phyloP scores from a whole-genome alignment of 306 rosid species.

The Prosopis cineraria region DNA sequence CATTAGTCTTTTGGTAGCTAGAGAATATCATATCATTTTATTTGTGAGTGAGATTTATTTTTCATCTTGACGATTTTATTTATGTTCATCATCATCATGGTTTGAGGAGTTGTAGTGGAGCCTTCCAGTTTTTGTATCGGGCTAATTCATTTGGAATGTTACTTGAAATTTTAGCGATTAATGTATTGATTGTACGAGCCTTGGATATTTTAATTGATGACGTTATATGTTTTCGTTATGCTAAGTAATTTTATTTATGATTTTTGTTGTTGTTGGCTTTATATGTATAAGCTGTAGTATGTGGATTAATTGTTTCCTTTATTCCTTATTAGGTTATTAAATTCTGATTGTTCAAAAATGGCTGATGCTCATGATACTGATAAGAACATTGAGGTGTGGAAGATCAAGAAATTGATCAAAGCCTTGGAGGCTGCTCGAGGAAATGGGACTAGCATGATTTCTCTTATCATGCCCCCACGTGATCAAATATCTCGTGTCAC shows the following conservation, averaged over 20 bases:
- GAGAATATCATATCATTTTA: background rate
- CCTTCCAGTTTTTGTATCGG: background rate
- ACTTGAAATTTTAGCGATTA: background rate
- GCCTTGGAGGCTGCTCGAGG: slow-evolving; percentile 28
- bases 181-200: background rate
- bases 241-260: background rate
- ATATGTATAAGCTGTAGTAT: too few relatives aligned
- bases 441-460: slow-evolving; percentile 28
- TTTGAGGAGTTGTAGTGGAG: background rate
- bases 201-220: background rate
- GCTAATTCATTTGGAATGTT: background rate
- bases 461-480: slow-evolving; percentile 25
- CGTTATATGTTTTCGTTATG: background rate
- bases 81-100: too few relatives aligned
- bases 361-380: slow-evolving; percentile 15
- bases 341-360: background rate
- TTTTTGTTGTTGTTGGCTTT: background rate
- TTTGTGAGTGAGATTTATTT: background rate
- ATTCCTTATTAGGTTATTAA: background rate
- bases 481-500: slow-evolving; percentile 25
- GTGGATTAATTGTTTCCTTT: background rate
- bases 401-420: slow-evolving; percentile 23
- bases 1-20: background rate
- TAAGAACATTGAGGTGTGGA: slow-evolving; percentile 28
- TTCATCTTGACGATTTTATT: background rate